Conservation (phyloP, 148 eudicot species). For the Limonium bicolor region DNA sequence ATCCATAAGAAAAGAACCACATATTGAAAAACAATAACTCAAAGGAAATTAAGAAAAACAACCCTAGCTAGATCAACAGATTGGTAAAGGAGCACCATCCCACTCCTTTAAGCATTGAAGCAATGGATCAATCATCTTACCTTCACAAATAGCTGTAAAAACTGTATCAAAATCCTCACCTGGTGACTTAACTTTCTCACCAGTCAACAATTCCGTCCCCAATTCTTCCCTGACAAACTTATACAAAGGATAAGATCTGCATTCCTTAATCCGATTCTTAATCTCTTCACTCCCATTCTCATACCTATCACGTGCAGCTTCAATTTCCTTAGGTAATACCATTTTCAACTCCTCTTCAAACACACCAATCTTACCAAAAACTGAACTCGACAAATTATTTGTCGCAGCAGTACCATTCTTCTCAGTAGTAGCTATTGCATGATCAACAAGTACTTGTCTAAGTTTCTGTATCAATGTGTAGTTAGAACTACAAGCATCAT, state of each 20-base stretch:
- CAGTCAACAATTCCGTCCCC: slow-evolving; percentile 7
- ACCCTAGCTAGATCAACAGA: too few species aligned
- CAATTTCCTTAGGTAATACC: slow-evolving; percentile 2
- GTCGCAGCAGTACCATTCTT: slow-evolving; percentile 8
- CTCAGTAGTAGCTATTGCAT: slow-evolving; percentile 18
- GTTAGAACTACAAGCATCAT: slow-evolving; percentile 54
- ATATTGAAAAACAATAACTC: too few species aligned
- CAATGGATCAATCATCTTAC: slow-evolving; percentile 16
- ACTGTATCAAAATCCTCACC: slow-evolving; percentile 20
- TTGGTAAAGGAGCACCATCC: slow-evolving; percentile 19
- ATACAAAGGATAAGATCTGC: slow-evolving; percentile 12
- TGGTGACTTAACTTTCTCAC: slow-evolving; percentile 12
- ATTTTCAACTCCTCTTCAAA: slow-evolving; percentile 7
- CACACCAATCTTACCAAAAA: slow-evolving; percentile 17
- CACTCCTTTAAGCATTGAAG: slow-evolving; percentile 13
- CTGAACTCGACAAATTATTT: too few species aligned
- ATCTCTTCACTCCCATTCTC: not conserved
- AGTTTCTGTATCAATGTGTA: slow-evolving; percentile 62
- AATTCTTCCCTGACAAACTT: slow-evolving; percentile 16
- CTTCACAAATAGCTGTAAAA: slow-evolving; percentile 10
- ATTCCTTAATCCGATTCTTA: slow-evolving; percentile 5
- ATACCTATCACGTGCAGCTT: not conserved
- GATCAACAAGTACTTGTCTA: slow-evolving; percentile 54
- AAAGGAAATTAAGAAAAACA: too few species aligned
- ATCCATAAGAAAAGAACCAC: too few species aligned